A percentile compares a stretch with the other conserved stretches of the same genome.
phyloP scores from a whole-genome alignment of 352 stramenopile genomes.

The Phytophthora megakarya region DNA sequence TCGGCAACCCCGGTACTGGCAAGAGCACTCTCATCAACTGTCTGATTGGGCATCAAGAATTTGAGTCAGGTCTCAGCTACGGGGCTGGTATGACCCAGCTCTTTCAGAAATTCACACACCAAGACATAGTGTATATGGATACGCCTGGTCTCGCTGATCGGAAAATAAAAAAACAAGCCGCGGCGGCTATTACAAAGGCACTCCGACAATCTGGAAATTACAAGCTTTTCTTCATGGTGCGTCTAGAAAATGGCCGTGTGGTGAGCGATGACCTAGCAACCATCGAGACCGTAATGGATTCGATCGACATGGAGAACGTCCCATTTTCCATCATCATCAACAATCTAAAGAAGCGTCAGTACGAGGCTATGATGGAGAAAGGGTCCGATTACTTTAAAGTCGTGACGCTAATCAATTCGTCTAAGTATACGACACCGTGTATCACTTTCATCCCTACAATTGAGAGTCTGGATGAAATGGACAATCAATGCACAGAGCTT shows the following conservation, averaged over 20 bases:
- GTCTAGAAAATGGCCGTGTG: slow-evolving; percentile 25
- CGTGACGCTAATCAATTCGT: slow-evolving; percentile 10
- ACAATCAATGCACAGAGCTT: neutral
- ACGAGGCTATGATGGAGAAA: slow-evolving; percentile 12
- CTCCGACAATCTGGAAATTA: slow-evolving; percentile 21
- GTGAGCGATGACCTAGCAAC: slow-evolving; percentile 24
- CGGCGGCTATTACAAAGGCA: slow-evolving; percentile 17
- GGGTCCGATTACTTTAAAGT: slow-evolving; percentile 14
- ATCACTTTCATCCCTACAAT: slow-evolving; percentile 26
- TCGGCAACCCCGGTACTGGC: slow-evolving; percentile 28
- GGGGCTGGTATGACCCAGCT: slow-evolving; percentile 16
- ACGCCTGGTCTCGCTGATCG: slow-evolving; percentile 25
- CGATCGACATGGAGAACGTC: slow-evolving; percentile 12
- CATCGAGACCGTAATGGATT: slow-evolving; percentile 26
- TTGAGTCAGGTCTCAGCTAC: slow-evolving; percentile 17
- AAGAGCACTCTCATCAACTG: slow-evolving; percentile 41
- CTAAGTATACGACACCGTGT: slow-evolving; percentile 8
- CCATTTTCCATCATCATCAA: slow-evolving; percentile 31
- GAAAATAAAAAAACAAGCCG: neutral
- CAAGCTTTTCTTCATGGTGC: slow-evolving; percentile 38
- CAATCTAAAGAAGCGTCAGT: slow-evolving; percentile 22
- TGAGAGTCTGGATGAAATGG: neutral
- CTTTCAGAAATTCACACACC: slow-evolving; percentile 14
- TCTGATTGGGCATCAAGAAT: slow-evolving; percentile 5
- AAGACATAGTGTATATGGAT: slow-evolving; percentile 34